Conservation (phyloP, 2,329 filamentous ascomycete genomes). For the Exophiala phaeomuriformis region DNA sequence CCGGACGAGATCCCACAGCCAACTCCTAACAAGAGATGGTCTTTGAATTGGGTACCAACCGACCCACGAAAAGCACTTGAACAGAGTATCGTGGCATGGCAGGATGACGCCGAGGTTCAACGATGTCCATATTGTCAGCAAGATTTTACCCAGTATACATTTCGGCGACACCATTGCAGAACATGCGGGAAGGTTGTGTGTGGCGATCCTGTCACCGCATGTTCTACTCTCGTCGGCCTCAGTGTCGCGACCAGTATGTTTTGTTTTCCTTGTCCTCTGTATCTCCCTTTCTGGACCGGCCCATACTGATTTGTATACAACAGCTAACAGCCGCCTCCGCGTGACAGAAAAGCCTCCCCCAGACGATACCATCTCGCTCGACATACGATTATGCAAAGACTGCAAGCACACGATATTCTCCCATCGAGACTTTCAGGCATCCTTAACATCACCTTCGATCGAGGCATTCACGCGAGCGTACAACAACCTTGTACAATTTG, state of each 20-base stretch:
- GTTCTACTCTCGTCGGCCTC: slow-evolving; percentile 75
- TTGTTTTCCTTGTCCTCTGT: not conserved
- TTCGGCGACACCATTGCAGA: slow-evolving; percentile 87
- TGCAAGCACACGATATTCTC: slow-evolving; percentile 68
- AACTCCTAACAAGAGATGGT: slow-evolving; percentile 40
- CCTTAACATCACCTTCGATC: slow-evolving; percentile 61
- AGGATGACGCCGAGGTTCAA: slow-evolving; percentile 73
- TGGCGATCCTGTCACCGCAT: slow-evolving; percentile 73
- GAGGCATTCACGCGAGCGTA: slow-evolving; percentile 53
- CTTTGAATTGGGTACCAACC: slow-evolving; percentile 56
- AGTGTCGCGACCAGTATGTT: slow-evolving; percentile 61
- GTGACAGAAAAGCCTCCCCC: slow-evolving; percentile 25
- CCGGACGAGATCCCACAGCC: slow-evolving; percentile 54
- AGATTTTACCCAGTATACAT: slow-evolving; percentile 87
- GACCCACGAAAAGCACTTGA: slow-evolving; percentile 74
- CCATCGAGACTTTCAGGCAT: slow-evolving; percentile 68
- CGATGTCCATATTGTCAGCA: slow-evolving; percentile 94
- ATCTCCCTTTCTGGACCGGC: not conserved
- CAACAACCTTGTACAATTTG: slow-evolving; percentile 76
- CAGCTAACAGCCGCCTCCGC: slow-evolving; percentile 19
- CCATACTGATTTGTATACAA: slow-evolving; percentile 21
- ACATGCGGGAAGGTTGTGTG: slow-evolving; percentile 92
- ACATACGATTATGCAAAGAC: slow-evolving; percentile 86
- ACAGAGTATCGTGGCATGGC: slow-evolving; percentile 89
- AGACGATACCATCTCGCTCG: slow-evolving; percentile 55